These are phyloP conservation scores for Talaromyces trachyspermus DNA, from an alignment of 495 filamentous ascomycete genomes.

Conservation along the genomic window DNA sequence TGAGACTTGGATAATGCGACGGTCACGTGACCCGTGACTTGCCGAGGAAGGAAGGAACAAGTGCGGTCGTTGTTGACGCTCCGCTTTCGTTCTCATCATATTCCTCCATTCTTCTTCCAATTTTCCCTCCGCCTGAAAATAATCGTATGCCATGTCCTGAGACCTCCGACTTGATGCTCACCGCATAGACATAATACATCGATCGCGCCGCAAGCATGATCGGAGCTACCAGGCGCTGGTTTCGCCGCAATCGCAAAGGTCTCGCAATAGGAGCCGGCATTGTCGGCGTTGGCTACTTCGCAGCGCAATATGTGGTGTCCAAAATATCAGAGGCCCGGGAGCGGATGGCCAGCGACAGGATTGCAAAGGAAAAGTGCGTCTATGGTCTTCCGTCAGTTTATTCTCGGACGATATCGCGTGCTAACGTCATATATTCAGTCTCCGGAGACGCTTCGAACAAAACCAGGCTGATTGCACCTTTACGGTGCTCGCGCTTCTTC, in stretches of 20 bases:
- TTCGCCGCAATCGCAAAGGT: conserved; percentile 82
- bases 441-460: conserved; percentile 92
- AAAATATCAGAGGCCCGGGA: conserved; percentile 90
- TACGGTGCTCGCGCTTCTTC: conserved; percentile 92
- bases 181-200: too few relatives aligned
- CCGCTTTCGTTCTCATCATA: too few relatives aligned
- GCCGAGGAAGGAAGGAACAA: too few relatives aligned
- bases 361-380: conserved; percentile 91
- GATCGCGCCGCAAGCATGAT: conserved; percentile 52
- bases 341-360: conserved; percentile 90
- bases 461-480: conserved; percentile 98
- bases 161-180: too few relatives aligned
- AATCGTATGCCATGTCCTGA: too few relatives aligned
- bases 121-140: neutral
- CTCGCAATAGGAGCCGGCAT: conserved; percentile 82
- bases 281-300: conserved; percentile 84
- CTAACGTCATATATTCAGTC: conserved; percentile 38
- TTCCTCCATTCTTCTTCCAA: too few relatives aligned
- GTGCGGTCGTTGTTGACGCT: too few relatives aligned
- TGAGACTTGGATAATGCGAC: too few relatives aligned
- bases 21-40: too few relatives aligned
- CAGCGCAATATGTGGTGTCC: conserved; percentile 79
- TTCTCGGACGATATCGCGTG: conserved; percentile 7
- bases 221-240: conserved; percentile 74
- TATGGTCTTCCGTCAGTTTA: neutral